Percentiles rank a stretch among this genome's conserved stretches.
Evolutionary conservation across 2,329 filamentous ascomycete genomes (phyloP).

Genomic region (Podosphaera aphanis): DNA sequence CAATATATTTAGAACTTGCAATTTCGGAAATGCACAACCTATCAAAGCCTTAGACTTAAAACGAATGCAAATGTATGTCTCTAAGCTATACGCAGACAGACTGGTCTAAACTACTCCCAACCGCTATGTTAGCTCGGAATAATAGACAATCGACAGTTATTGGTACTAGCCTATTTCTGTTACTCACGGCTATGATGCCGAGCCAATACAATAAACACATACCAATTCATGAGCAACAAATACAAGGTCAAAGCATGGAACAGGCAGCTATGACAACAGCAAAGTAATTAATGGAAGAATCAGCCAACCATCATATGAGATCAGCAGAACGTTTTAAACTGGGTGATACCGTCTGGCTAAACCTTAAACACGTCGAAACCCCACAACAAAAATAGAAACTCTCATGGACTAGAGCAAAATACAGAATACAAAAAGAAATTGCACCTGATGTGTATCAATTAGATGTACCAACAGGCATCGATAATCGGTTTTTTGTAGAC

Average conservation of each 20-base stretch:
- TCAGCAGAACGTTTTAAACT: neutral
- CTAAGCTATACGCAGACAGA: slow-evolving; percentile 3
- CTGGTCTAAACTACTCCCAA: slow-evolving; percentile 1
- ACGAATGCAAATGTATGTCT: no score
- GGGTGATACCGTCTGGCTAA: neutral
- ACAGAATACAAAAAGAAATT: neutral
- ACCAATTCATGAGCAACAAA: neutral
- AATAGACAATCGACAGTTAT: slow-evolving; percentile 1
- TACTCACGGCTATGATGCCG: neutral
- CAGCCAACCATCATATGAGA: neutral
- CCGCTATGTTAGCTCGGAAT: neutral
- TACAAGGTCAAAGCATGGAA: neutral
- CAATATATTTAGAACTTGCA: no score
- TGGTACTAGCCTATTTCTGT: slow-evolving; percentile 1
- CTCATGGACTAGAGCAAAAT: slow-evolving; percentile 1
- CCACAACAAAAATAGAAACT: neutral
- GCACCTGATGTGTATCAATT: neutral
- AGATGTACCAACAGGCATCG: slow-evolving; percentile 1
- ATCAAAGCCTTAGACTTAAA: no score
- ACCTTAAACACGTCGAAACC: neutral
- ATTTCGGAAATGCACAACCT: no score
- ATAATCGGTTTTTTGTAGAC: slow-evolving; percentile 1
- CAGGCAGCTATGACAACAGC: neutral
- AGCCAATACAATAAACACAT: neutral
- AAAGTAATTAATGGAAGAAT: neutral